Percentiles rank a stretch among this genome's conserved stretches.
Conservation (phyloP, 2,329 filamentous ascomycete species). For the Colletotrichum orchidophilum region DNA sequence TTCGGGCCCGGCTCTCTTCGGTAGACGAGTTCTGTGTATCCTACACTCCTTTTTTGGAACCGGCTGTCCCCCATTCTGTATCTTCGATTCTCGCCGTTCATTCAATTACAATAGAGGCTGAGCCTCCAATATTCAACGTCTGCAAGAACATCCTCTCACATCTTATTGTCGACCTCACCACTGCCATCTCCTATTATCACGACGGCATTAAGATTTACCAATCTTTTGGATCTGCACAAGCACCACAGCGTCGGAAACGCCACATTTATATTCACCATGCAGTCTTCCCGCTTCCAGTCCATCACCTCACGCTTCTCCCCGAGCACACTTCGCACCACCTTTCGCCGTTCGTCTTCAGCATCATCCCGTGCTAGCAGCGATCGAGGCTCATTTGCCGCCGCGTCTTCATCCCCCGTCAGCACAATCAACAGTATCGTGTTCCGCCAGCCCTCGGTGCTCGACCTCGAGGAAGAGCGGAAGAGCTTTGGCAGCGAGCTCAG, state of each 20-base stretch:
- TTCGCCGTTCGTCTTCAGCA: slow-evolving; percentile 61
- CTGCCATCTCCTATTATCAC: not conserved
- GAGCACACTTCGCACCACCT: slow-evolving; percentile 58
- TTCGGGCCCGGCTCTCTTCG: not conserved
- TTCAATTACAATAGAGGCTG: slow-evolving; percentile 40
- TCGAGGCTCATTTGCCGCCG: slow-evolving; percentile 53
- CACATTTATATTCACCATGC: slow-evolving; percentile 49
- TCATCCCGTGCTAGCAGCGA: slow-evolving; percentile 54
- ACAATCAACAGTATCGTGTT: slow-evolving; percentile 69
- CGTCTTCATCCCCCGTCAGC: slow-evolving; percentile 53
- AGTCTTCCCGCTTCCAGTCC: slow-evolving; percentile 58
- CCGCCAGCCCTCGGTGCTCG: slow-evolving; percentile 65
- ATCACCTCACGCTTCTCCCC: slow-evolving; percentile 62
- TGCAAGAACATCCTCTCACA: not conserved
- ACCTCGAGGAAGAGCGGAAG: slow-evolving; percentile 65
- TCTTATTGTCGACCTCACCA: not conserved
- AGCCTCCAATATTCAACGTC: slow-evolving; percentile 38
- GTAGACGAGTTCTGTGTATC: slow-evolving; percentile 15
- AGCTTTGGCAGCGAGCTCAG: slow-evolving; percentile 62
- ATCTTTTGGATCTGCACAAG: not conserved
- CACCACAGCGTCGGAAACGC: not conserved
- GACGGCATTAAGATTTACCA: not conserved
- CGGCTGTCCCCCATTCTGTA: slow-evolving; percentile 44
- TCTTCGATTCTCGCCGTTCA: slow-evolving; percentile 39
- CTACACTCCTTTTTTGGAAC: slow-evolving; percentile 35